Conservation (phyloP, 345 rosid genomes). For the Sonneratia alba region DNA sequence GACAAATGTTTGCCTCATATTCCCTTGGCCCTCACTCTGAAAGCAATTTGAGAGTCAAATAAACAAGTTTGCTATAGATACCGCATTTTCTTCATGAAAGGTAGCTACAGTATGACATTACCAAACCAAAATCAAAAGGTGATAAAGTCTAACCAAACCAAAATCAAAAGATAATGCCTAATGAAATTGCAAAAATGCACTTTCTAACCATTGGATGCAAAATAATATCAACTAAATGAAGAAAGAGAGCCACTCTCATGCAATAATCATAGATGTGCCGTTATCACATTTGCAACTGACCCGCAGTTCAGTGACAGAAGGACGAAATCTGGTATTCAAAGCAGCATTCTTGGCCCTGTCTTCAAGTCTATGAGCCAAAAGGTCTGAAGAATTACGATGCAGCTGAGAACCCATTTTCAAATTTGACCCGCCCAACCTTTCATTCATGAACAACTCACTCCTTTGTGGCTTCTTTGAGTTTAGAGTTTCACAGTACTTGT, state of each 20-base stretch:
- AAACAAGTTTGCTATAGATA: background rate
- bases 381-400: conserved; percentile 34
- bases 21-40: conserved; percentile 34
- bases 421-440: conserved; percentile 30
- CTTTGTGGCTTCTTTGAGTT: conserved; percentile 36
- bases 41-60: conserved; percentile 3
- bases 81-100: background rate
- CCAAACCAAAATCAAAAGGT: background rate
- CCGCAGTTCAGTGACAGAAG: conserved; percentile 42
- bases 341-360: conserved; percentile 39
- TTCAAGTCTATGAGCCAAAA: conserved; percentile 35
- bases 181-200: too few relatives aligned
- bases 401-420: conserved; percentile 31
- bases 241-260: too few relatives aligned
- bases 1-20: conserved; percentile 25
- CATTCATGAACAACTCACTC: conserved; percentile 29
- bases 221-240: background rate
- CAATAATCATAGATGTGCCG: background rate
- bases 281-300: conserved; percentile 19
- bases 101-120: background rate
- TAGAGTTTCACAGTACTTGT: conserved; percentile 25
- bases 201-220: background rate
- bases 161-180: too few relatives aligned
- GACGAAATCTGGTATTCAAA: conserved; percentile 40
- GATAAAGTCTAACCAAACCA: background rate